Percentiles rank a stretch among this genome's conserved stretches.
These are phyloP conservation scores for Botryosphaeria agaves DNA, from an alignment of 2,329 filamentous ascomycete genomes.

Conservation along the genomic window DNA sequence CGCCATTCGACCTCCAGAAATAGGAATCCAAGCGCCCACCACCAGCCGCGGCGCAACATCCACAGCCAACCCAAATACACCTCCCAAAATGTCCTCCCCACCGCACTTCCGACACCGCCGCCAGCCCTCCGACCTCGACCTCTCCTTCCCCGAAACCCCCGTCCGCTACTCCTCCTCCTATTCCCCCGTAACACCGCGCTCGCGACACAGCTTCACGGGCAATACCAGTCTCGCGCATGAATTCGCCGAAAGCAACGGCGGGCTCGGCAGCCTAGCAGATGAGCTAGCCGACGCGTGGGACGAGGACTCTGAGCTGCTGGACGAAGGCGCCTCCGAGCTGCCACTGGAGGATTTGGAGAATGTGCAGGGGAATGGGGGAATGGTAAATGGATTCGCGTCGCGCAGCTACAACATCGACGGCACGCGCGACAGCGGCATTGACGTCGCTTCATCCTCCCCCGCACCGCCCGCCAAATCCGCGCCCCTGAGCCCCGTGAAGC, in stretches of 20 bases:
- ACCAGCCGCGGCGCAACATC: too few relatives aligned
- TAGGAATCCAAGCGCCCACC: not conserved
- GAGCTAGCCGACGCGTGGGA: conserved; percentile 61
- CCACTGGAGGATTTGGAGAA: not conserved
- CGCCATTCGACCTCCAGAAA: too few relatives aligned
- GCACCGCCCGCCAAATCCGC: too few relatives aligned
- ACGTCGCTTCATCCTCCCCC: conserved; percentile 20
- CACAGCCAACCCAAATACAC: too few relatives aligned
- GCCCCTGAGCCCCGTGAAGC: too few relatives aligned
- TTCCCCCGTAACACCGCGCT: conserved; percentile 25
- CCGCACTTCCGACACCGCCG: conserved; percentile 22
- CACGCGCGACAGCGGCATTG: conserved; percentile 27
- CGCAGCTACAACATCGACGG: conserved; percentile 14
- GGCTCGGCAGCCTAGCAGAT: conserved; percentile 63
- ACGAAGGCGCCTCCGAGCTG: conserved; percentile 14
- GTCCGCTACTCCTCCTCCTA: conserved; percentile 10
- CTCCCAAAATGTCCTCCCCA: conserved; percentile 23
- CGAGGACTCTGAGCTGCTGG: conserved; percentile 19
- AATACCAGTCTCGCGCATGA: not conserved
- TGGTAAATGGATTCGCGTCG: conserved; percentile 16
- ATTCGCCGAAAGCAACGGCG: conserved; percentile 19
- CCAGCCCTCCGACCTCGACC: conserved; percentile 22
- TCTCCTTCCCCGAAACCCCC: conserved; percentile 19
- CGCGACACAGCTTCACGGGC: conserved; percentile 6
- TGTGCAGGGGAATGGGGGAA: too few relatives aligned